Base-by-base conservation (phyloP, 768 basidiomycete genomes). In the Postia placenta region DNA sequence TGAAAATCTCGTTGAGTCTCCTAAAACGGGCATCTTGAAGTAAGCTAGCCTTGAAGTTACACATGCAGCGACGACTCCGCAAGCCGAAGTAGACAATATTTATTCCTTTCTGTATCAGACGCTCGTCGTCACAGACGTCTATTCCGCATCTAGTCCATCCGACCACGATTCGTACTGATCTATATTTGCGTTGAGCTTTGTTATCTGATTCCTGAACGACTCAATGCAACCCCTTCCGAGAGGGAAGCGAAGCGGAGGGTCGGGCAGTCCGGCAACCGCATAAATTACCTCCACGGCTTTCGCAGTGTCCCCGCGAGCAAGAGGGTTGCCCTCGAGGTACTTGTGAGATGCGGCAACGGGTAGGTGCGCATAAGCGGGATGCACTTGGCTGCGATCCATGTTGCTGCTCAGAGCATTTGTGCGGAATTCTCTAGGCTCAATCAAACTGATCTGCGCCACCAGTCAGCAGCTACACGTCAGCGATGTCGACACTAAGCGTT, bases 361-460 rank as follows among this genome's bases (percentile, higher is more conserved):
- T 26, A 44, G 24, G 7, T 39, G 15, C 22, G 50, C 52, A 50
- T 28, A 35, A 5, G 9, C 51, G 26, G 2, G 41, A 49, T 17
- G 47, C n/a, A n/a, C 44, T 49, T n/a, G 45, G 1, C 27, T 19
- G 11, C n/a, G 15, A 44, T 24, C 45, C 47, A 33, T 11, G 51
- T 22, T 37, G 1, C 11, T 44, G 1, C 11, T 44, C 45, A n/a
- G 50, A 37, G 55, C 60, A 55, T 38, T 45, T 15, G 60, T 61
- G 35, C 46, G 50, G 43, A 61, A 58, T 17, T 55, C 57, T 3
- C 57, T 57, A 4, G 53, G 57, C 27, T 58, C 47, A 19, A 60
- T 43, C 39, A 48, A 41, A 38, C 40, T 42, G 24, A 49, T 41
- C 59, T 62, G 35, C 7, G 20, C 27, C 26, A 27, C 15, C 30